Evolutionary conservation across 768 basidiomycete species (phyloP), one percentile per base, ranked within the genome.

Genomic region (Amyloporia xantha): DNA sequence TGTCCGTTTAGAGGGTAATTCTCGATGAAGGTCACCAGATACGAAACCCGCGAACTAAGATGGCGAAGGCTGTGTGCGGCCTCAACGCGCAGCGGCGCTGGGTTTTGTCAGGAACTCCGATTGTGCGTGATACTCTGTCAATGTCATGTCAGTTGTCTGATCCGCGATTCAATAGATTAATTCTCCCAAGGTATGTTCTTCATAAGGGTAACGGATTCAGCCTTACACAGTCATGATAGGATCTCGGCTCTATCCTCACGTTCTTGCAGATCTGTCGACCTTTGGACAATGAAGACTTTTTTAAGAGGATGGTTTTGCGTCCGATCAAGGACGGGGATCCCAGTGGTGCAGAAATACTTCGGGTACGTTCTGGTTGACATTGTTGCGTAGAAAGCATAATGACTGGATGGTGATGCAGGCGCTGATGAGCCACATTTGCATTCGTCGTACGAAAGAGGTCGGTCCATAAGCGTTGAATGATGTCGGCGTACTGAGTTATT

Each of bases 21-120:
- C 70, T 94, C 4, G 93, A 96, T 55, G 93, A 96, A 67, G 93
- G 90, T 0, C 93, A 96, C 60, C 82, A 62, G 21, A 84, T 96
- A 53, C 81, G 91, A 44, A 96, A 95, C 62, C 78, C 87, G 2
- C 85, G 76, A 63, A 91, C 92, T 0, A 90, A 92, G 69, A 89
- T 87, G 78, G 75, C 88, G 7, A 71, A 74, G 56, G 83, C 86
- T 0, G 79, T 82, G 1, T 81, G 72, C 49, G 78, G 64, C 15
- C 68, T 91, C 20, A 66, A 67, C 15, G 85, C 84, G 0, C 77
- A 91, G 55, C 78, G 84, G 51, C 82, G 89, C 40, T 91, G 89
- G 89, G 77, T 81, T 3, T 68, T 90, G 45, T 81, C 81, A 23
- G 91, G 91, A 24, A 96, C 93, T 6, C 93, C 93, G 0, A 94